Percentiles rank a stretch among this genome's conserved stretches.
These are phyloP conservation scores for Hymenoscyphus albidus DNA, from an alignment of 2,329 filamentous ascomycete genomes.

Conservation along the genomic window DNA sequence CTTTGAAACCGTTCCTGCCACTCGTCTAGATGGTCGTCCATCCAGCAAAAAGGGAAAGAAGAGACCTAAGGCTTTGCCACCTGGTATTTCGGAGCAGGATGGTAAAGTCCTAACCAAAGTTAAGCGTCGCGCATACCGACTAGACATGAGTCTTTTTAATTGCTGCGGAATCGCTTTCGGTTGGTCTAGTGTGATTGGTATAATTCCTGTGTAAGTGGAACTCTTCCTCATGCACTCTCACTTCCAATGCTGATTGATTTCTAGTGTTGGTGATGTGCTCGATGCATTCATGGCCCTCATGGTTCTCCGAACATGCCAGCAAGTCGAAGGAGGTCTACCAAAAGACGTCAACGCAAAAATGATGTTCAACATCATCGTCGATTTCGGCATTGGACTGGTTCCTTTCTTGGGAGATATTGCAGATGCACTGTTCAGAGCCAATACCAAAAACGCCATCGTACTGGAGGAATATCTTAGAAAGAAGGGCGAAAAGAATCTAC, in stretches of 20 bases:
- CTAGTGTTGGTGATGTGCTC: conserved; percentile 67
- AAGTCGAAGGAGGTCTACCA: conserved; percentile 74
- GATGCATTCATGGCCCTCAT: conserved; percentile 72
- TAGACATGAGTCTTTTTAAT: conserved; percentile 82
- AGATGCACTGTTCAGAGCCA: conserved; percentile 68
- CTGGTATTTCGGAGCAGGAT: conserved; percentile 80
- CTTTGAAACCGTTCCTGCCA: conserved; percentile 77
- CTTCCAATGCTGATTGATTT: conserved; percentile 21
- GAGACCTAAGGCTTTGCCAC: conserved; percentile 77
- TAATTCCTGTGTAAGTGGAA: conserved; percentile 71
- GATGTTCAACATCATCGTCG: conserved; percentile 73
- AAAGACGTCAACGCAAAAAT: conserved; percentile 60
- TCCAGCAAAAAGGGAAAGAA: conserved; percentile 69
- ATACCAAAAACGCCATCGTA: conserved; percentile 70
- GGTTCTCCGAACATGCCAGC: conserved; percentile 67
- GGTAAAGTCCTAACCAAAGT: conserved; percentile 78
- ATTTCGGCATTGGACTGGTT: conserved; percentile 70
- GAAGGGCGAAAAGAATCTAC: conserved; percentile 58
- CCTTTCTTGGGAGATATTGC: conserved; percentile 73
- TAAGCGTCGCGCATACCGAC: conserved; percentile 76
- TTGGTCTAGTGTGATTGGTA: conserved; percentile 80
- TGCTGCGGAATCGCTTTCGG: conserved; percentile 80
- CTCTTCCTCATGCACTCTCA: not conserved
- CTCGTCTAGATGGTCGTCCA: conserved; percentile 61
- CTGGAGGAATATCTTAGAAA: conserved; percentile 62